Evolutionary conservation across 2,329 filamentous ascomycete species (phyloP).

Genomic region (Aschersonia sp.): DNA sequence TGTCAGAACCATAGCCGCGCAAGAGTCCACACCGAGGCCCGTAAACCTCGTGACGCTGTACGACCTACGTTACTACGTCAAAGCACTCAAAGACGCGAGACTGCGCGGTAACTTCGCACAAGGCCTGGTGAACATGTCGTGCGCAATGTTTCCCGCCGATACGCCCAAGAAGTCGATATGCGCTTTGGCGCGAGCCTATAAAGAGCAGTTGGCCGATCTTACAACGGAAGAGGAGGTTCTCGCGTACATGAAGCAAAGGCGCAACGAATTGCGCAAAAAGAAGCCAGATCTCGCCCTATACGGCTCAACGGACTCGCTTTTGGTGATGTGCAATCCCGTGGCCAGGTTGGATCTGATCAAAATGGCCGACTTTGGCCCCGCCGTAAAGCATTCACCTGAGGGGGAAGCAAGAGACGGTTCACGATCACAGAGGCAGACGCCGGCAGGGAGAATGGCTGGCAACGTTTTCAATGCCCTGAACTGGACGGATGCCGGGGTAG

Average conservation of each 20-base stretch:
- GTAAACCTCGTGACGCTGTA: constrained; percentile 12
- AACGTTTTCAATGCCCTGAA: constrained; percentile 1
- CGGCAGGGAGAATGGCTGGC: neutral
- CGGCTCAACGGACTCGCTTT: constrained; percentile 1
- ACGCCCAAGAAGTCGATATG: constrained; percentile 12
- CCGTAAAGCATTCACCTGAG: neutral
- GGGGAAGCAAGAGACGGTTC: neutral
- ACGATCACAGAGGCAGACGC: neutral
- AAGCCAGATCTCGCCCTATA: constrained; percentile 1
- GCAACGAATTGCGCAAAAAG: neutral
- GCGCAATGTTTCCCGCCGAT: constrained; percentile 8
- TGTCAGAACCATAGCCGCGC: constrained; percentile 10
- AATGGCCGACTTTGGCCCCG: constrained; percentile 2
- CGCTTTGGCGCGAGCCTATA: constrained; percentile 9
- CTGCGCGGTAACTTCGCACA: constrained; percentile 11
- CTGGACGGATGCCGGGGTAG: constrained; percentile 1
- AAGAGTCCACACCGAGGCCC: constrained; percentile 8
- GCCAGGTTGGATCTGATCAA: constrained; percentile 1
- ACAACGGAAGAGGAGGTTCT: constrained; percentile 1
- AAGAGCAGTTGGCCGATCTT: neutral
- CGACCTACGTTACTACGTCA: constrained; percentile 13
- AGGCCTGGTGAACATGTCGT: constrained; percentile 9
- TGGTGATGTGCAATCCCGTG: constrained; percentile 1
- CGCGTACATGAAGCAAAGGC: neutral
- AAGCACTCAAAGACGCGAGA: constrained; percentile 3